Conservation (phyloP, 768 basidiomycete species). For the Crepidotus variabilis region DNA sequence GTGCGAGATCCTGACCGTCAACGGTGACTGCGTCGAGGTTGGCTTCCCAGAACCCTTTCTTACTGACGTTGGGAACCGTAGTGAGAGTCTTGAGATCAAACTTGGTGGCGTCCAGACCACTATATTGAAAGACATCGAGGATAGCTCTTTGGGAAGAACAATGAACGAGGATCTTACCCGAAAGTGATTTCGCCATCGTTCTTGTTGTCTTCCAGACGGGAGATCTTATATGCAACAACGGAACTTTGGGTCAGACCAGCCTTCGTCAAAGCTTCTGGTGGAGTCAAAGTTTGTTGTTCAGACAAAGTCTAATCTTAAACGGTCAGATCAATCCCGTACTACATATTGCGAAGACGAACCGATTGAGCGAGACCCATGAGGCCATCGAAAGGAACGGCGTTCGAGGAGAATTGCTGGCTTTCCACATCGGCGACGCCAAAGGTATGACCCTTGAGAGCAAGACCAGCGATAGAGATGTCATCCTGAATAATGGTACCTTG, state of each 20-base stretch:
- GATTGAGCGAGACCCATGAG: constrained; percentile 77
- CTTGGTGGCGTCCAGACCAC: constrained; percentile 64
- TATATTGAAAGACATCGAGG: constrained; percentile 7
- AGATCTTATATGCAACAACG: constrained; percentile 78
- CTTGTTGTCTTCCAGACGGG: constrained; percentile 62
- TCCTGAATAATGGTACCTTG: constrained; percentile 56
- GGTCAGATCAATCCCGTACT: not conserved
- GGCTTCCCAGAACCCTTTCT: constrained; percentile 79
- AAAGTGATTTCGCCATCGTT: constrained; percentile 84
- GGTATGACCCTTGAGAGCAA: constrained; percentile 44
- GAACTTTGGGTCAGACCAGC: constrained; percentile 54
- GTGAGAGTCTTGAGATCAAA: constrained; percentile 58
- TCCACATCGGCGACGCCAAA: constrained; percentile 66
- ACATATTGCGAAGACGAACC: constrained; percentile 27
- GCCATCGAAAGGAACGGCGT: constrained; percentile 58
- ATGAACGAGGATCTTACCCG: constrained; percentile 34
- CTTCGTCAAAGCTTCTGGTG: constrained; percentile 64
- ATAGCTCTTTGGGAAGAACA: not conserved
- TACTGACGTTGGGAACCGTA: constrained; percentile 60
- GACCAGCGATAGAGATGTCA: constrained; percentile 53
- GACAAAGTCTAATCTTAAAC: constrained; percentile 47
- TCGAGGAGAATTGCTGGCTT: constrained; percentile 53
- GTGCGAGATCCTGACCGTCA: constrained; percentile 47
- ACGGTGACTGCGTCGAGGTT: constrained; percentile 55
- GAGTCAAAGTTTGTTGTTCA: constrained; percentile 59